Conservation (phyloP, 352 stramenopile species). For the Bremia lactucae region DNA sequence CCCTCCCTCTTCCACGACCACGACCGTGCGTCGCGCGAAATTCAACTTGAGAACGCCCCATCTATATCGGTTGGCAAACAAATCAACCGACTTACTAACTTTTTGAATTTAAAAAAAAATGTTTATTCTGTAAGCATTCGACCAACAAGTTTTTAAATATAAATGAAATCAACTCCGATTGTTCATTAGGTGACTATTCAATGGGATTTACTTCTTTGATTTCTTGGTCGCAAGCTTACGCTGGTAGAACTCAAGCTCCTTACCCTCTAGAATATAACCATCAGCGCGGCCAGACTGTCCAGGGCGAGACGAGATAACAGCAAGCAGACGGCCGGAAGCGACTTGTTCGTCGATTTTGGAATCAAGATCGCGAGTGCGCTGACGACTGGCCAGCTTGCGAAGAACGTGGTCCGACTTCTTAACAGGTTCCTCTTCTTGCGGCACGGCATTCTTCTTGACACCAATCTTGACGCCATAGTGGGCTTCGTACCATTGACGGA, state of each 20-base stretch:
- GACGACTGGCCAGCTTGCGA: conserved; percentile 89
- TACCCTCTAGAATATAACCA: conserved; percentile 98
- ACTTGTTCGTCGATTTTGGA: conserved; percentile 95
- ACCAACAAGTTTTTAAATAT: background rate
- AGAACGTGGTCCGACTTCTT: conserved; percentile 92
- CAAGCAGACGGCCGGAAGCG: conserved; percentile 91
- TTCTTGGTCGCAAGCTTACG: conserved; percentile 98
- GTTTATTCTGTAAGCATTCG: background rate
- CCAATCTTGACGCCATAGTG: conserved; percentile 95
- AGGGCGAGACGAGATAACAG: conserved; percentile 95
- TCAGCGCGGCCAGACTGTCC: conserved; percentile 97
- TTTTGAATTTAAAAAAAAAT: background rate
- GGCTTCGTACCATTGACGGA: conserved; percentile 98
- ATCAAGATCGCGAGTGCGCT: conserved; percentile 90
- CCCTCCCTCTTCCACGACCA: conserved; percentile 25
- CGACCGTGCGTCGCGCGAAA: conserved; percentile 45
- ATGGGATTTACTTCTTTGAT: conserved; percentile 89
- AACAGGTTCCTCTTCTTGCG: conserved; percentile 69
- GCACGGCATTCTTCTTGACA: conserved; percentile 80
- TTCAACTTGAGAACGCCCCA: conserved; percentile 67
- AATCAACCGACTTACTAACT: background rate
- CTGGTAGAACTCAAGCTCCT: conserved; percentile 99
- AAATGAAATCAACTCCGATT: background rate
- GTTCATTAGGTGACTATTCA: conserved; percentile 11
- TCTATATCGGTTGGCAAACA: conserved; percentile 10